Evolutionary conservation across 768 basidiomycete species (phyloP), one percentile per base, ranked within the genome.

Genomic region (Lactarius vividus): DNA sequence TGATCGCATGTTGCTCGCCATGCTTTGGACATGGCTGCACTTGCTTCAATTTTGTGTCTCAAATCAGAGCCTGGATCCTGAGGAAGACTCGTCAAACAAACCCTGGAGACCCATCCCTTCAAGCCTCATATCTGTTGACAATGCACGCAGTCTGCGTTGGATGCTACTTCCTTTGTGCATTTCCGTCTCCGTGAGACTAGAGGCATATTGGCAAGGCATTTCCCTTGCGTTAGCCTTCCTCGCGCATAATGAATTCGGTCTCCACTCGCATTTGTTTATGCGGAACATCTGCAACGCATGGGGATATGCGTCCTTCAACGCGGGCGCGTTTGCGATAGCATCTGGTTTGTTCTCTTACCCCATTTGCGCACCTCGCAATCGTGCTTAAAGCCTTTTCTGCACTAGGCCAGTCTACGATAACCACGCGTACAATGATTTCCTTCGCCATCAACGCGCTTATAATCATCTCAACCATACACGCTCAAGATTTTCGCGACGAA

Each of bases 401-500:
- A 18, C 15, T 33, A 61, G 62, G 57, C 16, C 59, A 56, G 28
- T 56, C 59, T 5, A 46, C 20, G 20, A 40, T 64, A 8, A 20
- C 37, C 26, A 42, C 67, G 5, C 59, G 60, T n/a, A 52, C 31
- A 28, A 42, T 37, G 6, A 42, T 59, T 37, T 62, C 67, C 40
- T 65, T 77, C 42, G 49, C 65, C 39, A 61, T 73, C 10, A 79
- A 77, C 55, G 66, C 72, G 0, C 59, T 72, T 11, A 73, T 78
- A 16, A 72, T 78, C 9, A 59, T 74, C 49, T 76, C 76, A 9
- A 80, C 79, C 2, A 76, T 79, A 13, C 77, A 80, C 39, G 74
- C 75, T 0, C 75, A 77, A 63, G 77, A 78, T 52, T 78, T 78
- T 61, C 66, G 70, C 2, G 77, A 78, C 33, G 71, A 71, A 23